These are phyloP conservation scores for Calonectria pseudoturangicola DNA, from an alignment of 2,329 filamentous ascomycete species.

Conservation along the genomic window DNA sequence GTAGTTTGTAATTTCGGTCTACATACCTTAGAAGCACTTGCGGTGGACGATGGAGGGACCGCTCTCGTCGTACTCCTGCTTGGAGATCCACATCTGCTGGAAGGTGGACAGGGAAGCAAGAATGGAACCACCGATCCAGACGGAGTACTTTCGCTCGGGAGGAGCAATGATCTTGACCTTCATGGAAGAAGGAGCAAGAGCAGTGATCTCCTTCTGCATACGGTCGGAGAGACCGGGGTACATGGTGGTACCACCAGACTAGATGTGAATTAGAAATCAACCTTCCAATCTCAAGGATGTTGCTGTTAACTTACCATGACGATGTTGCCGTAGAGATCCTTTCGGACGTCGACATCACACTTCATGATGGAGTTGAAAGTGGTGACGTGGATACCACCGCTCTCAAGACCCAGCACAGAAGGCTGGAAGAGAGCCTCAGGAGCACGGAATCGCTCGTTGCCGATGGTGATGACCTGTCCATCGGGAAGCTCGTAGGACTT, in stretches of 20 bases:
- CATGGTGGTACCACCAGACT: conserved; percentile 99
- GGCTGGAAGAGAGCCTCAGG: conserved; percentile 99
- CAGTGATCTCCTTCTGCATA: conserved; percentile 99
- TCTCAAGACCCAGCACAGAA: conserved; percentile 97
- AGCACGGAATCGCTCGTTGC: conserved; percentile 99
- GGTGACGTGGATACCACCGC: conserved; percentile 98
- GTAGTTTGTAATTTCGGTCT: not conserved
- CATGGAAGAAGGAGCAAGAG: conserved; percentile 99
- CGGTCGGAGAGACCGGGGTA: conserved; percentile 99
- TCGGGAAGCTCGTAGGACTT: conserved; percentile 99
- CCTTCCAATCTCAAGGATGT: not conserved
- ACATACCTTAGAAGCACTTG: conserved; percentile 99
- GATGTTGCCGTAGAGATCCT: conserved; percentile 99
- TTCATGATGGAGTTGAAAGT: conserved; percentile 99
- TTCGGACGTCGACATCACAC: conserved; percentile 99
- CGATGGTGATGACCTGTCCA: conserved; percentile 99
- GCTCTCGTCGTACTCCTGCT: conserved; percentile 99
- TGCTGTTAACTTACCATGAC: conserved; percentile 89
- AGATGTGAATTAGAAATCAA: conserved; percentile 57
- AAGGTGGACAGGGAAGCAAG: conserved; percentile 99
- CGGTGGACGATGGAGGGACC: conserved; percentile 99
- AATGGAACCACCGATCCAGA: conserved; percentile 99
- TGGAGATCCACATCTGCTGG: conserved; percentile 99
- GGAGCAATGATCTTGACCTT: conserved; percentile 99
- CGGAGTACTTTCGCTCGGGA: conserved; percentile 99